Conservation (phyloP, 768 basidiomycete species). For the Boletus eberwhitei region DNA sequence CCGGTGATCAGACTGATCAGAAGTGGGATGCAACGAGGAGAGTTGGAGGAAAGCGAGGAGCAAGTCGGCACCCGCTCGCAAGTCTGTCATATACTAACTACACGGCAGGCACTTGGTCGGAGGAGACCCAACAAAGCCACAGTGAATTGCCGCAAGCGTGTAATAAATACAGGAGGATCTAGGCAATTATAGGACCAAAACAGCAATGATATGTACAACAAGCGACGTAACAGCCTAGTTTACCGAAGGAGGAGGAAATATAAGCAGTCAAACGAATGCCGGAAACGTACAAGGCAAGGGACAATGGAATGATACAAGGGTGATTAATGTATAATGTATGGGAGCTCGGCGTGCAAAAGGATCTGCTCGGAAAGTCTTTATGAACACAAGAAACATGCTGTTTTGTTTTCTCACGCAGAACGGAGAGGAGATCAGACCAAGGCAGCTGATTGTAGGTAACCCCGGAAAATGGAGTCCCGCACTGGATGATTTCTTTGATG, state of each 20-base stretch:
- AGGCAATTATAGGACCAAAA: slow-evolving; percentile 15
- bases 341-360: not conserved
- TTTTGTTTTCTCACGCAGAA: not conserved
- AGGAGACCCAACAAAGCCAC: slow-evolving; percentile 24
- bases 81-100: slow-evolving; percentile 1
- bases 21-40: not conserved
- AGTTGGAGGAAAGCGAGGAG: not conserved
- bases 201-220: slow-evolving; percentile 7
- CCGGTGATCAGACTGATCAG: slow-evolving; percentile 5
- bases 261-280: slow-evolving; percentile 1
- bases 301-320: not conserved
- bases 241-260: not conserved
- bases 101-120: slow-evolving; percentile 13
- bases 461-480: slow-evolving; percentile 73
- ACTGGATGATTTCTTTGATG: slow-evolving; percentile 37
- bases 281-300: not conserved
- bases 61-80: not conserved
- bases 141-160: not conserved
- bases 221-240: not conserved
- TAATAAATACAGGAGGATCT: not conserved
- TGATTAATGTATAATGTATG: slow-evolving; percentile 6
- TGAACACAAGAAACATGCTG: slow-evolving; percentile 5
- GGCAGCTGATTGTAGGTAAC: slow-evolving; percentile 69
- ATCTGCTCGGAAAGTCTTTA: not conserved
- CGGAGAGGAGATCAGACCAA: slow-evolving; percentile 45